Evolutionary conservation across 345 rosid genomes (phyloP).

Genomic region (Zanthoxylum bungeanum): DNA sequence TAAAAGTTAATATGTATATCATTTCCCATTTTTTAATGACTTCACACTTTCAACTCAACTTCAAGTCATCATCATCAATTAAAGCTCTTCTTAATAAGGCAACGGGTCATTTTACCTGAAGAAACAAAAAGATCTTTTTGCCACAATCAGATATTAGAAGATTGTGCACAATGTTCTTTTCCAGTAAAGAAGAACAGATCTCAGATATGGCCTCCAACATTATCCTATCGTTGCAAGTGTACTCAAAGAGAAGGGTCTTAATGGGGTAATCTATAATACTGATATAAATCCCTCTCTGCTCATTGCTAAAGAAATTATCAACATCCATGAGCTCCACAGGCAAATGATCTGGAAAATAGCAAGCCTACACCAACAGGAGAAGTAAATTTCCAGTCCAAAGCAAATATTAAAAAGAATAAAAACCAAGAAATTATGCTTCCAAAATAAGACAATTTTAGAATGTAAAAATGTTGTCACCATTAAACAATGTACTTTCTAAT

Average conservation of each 20-base stretch:
- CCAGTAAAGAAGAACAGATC: slow-evolving; percentile 26
- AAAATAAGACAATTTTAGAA: background rate
- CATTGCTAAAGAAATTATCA: slow-evolving; percentile 20
- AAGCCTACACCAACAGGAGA: slow-evolving; percentile 25
- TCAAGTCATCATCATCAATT: too few relatives aligned
- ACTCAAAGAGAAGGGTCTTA: slow-evolving; percentile 30
- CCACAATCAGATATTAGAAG: slow-evolving; percentile 34
- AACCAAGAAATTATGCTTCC: background rate
- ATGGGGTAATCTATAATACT: slow-evolving; percentile 31
- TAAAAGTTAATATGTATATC: too few relatives aligned
- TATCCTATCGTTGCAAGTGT: slow-evolving; percentile 19
- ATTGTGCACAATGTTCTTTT: slow-evolving; percentile 23
- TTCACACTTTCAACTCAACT: too few relatives aligned
- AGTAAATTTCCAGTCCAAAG: background rate
- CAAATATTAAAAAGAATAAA: background rate
- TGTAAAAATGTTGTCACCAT: background rate
- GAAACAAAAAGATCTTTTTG: slow-evolving; percentile 31
- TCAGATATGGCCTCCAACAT: slow-evolving; percentile 20
- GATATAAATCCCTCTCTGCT: slow-evolving; percentile 16
- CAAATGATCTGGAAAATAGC: slow-evolving; percentile 31
- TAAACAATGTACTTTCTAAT: background rate
- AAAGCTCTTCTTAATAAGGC: background rate
- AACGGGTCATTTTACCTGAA: slow-evolving; percentile 26
- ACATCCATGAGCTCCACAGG: slow-evolving; percentile 34
- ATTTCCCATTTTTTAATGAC: too few relatives aligned